These are phyloP conservation scores for Glycine latifolia DNA, from an alignment of 306 rosid genomes.

Conservation along the genomic window DNA sequence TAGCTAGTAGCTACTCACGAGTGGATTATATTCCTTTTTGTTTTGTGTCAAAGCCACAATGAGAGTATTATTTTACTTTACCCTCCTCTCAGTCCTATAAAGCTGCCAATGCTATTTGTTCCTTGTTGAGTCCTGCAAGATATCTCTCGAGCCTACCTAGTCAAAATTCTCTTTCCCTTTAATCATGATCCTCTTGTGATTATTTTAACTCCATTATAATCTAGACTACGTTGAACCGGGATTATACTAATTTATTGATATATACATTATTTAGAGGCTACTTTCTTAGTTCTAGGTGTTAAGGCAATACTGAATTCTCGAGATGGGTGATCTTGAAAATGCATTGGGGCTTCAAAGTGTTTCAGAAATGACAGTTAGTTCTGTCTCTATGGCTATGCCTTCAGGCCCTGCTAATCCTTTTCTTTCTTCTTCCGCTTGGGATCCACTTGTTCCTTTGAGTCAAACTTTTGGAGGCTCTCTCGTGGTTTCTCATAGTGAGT, in stretches of 20 bases:
- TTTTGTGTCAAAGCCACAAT: slow-evolving; percentile 60
- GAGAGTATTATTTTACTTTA: slow-evolving; percentile 50
- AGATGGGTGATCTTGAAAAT: not conserved
- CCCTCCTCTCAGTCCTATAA: slow-evolving; percentile 48
- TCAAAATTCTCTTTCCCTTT: slow-evolving; percentile 69
- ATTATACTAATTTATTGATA: no score
- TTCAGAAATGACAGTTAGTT: no score
- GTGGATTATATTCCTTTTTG: slow-evolving; percentile 68
- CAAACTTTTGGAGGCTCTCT: no score
- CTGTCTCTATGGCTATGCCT: not conserved
- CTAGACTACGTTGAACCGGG: no score
- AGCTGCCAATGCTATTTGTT: slow-evolving; percentile 74
- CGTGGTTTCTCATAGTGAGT: no score
- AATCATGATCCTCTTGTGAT: slow-evolving; percentile 33
- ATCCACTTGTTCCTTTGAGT: slow-evolving; percentile 57
- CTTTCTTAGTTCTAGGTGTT: not conserved
- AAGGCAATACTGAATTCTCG: not conserved
- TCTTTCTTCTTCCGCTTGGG: slow-evolving; percentile 57
- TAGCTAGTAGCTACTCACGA: not conserved
- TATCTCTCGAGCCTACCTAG: slow-evolving; percentile 62
- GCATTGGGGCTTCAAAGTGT: no score
- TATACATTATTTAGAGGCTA: no score
- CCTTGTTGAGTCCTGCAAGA: slow-evolving; percentile 77
- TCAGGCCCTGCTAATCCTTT: slow-evolving; percentile 47
- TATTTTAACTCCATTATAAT: slow-evolving; percentile 35